A percentile compares a stretch with the other conserved stretches of the same genome.
Conservation (phyloP, 2,329 filamentous ascomycete genomes). For the Talaromyces atroroseus region DNA sequence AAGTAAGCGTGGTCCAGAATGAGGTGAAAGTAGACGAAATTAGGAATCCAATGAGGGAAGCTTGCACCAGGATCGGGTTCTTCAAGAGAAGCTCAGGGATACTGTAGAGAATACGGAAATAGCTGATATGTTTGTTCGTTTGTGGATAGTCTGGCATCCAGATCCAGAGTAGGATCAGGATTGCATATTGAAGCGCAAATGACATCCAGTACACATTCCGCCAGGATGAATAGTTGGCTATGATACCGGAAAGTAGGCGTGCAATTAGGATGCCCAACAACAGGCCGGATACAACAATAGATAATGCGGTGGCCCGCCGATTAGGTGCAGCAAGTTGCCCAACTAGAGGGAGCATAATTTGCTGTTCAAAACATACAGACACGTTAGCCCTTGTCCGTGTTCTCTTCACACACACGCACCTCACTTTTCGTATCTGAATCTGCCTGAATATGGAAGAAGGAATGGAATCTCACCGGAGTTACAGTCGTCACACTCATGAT, state of each 20-base stretch:
- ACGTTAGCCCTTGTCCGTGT: constrained; percentile 73
- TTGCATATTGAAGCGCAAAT: constrained; percentile 63
- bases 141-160: constrained; percentile 78
- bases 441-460: neutral
- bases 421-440: neutral
- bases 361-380: constrained; percentile 23
- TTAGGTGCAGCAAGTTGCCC: constrained; percentile 69
- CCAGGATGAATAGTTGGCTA: constrained; percentile 70
- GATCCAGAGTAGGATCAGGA: constrained; percentile 60
- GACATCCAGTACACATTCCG: constrained; percentile 74
- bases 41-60: constrained; percentile 61
- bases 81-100: constrained; percentile 60
- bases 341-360: constrained; percentile 73
- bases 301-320: constrained; percentile 63
- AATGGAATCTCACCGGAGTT: constrained; percentile 49
- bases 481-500: constrained; percentile 72
- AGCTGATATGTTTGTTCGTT: constrained; percentile 63
- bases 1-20: constrained; percentile 74
- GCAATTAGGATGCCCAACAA: constrained; percentile 72
- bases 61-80: constrained; percentile 65
- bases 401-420: constrained; percentile 40
- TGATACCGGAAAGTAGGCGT: constrained; percentile 67
- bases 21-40: constrained; percentile 57
- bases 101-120: constrained; percentile 59
- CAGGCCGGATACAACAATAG: constrained; percentile 69